phyloP scores from a whole-genome alignment of 2,329 filamentous ascomycete genomes.

The Geosmithia flava region DNA sequence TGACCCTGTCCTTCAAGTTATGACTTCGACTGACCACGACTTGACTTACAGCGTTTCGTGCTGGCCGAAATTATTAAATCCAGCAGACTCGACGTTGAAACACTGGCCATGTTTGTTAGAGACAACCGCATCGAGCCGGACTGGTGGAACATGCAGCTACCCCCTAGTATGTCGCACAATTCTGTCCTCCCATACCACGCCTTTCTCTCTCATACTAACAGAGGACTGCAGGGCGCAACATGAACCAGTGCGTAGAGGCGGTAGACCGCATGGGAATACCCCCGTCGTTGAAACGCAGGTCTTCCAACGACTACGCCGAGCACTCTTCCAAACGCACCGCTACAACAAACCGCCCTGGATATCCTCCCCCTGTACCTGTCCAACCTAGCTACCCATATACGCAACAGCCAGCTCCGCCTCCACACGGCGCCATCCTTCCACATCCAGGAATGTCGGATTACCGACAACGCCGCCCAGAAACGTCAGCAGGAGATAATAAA shows the following conservation, averaged over 20 bases:
- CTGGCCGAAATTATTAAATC: constrained; percentile 46
- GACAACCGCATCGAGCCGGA: constrained; percentile 25
- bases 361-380: background rate
- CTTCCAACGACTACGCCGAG: constrained; percentile 18
- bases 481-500: background rate
- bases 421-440: constrained; percentile 10
- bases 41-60: constrained; percentile 36
- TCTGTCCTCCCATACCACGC: background rate
- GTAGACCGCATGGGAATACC: constrained; percentile 23
- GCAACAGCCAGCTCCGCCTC: constrained; percentile 1
- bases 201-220: background rate
- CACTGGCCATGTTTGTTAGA: constrained; percentile 34
- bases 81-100: constrained; percentile 33
- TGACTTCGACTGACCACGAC: constrained; percentile 2
- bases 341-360: constrained; percentile 5
- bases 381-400: background rate
- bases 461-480: constrained; percentile 2
- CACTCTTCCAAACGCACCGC: constrained; percentile 5
- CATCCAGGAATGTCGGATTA: constrained; percentile 8
- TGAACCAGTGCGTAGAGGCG: constrained; percentile 30
- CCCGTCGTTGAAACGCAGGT: constrained; percentile 19
- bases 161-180: constrained; percentile 22
- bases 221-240: constrained; percentile 26
- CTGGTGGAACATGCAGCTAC: constrained; percentile 36
- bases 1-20: background rate